Base-by-base conservation (phyloP, 345 rosid genomes). In the Trapa incisa region DNA sequence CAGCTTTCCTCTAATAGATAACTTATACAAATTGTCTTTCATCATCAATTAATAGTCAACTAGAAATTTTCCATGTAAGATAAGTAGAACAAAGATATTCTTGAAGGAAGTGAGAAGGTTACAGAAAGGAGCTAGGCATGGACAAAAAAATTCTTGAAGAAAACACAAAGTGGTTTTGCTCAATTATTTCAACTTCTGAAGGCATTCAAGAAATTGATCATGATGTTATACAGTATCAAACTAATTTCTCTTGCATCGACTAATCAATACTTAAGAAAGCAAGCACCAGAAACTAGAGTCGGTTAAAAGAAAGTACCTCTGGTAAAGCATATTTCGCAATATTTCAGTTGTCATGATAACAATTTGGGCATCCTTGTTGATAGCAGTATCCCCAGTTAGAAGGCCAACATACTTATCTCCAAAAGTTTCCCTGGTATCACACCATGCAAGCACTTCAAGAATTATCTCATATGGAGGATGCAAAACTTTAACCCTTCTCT, bases 301-400 rank as follows among this genome's bases (percentile, higher is more conserved):
- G 36, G 32, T 57, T 29, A 11, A 50, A 64, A 6, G 57, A 15
- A 48, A 32, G 70, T 75, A 93, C 98, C 96, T 90, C 72, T 88
- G 91, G 75, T 90, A 93, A 81, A 93, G 73, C 98, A 93, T 93
- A 73, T 93, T 93, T 14, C 98, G 89, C 71, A 93, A 80, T 72
- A 93, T 90, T 84, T 93, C 98, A 0, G 98, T 90, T 39, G 98
- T 93, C 98, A 93, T 87, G 22, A 93, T 85, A 68, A 93, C 74
- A 73, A 93, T 69, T 72, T 81, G 94, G 68, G 97, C 97, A 64
- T 90, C 98, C 68, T 84, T 88, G 71, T 93, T 93, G 70, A 93
- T 71, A 0, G 89, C 94, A 70, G 87, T 82, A 72, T 93, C 98
- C 68, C 98, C 98, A 0, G 98, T 93, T 45, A 93, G 97, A 69